Conservation (phyloP, 2,329 filamentous ascomycete species). For the Colletotrichum caudatum region DNA sequence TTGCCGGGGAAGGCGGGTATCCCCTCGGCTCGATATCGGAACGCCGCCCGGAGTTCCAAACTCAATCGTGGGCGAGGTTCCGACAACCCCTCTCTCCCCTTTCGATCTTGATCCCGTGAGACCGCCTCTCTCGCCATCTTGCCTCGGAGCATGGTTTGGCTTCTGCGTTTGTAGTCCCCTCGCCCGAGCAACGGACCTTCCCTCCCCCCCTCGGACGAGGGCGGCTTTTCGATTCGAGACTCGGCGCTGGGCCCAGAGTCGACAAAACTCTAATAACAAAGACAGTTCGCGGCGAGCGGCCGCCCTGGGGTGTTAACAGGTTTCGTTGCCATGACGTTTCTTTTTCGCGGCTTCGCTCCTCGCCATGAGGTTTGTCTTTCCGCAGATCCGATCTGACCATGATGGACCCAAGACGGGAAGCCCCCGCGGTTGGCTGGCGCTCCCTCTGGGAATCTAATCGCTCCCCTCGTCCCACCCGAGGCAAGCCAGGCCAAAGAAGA, state of each 20-base stretch:
- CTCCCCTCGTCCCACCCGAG: background rate
- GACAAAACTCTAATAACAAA: background rate
- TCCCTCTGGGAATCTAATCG: conserved; percentile 5
- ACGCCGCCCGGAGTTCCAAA: background rate
- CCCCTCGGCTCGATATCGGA: background rate
- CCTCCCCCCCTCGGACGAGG: background rate
- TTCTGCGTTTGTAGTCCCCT: background rate
- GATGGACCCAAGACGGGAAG: background rate
- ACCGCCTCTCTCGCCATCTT: background rate
- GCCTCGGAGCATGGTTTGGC: background rate
- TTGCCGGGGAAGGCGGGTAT: background rate
- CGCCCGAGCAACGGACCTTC: background rate
- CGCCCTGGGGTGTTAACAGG: background rate
- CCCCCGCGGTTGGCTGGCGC: conserved; percentile 21
- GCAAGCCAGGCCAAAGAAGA: background rate
- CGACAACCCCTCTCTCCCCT: background rate
- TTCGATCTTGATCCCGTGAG: background rate
- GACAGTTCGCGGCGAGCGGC: background rate
- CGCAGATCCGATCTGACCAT: conserved; percentile 27
- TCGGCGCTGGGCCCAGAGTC: background rate
- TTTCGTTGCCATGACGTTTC: background rate
- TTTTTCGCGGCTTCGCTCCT: background rate
- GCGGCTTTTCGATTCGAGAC: background rate
- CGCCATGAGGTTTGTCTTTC: conserved; percentile 9
- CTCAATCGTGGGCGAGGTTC: background rate